phyloP scores from a whole-genome alignment of 2,329 filamentous ascomycete species.

The Fusarium sp. region DNA sequence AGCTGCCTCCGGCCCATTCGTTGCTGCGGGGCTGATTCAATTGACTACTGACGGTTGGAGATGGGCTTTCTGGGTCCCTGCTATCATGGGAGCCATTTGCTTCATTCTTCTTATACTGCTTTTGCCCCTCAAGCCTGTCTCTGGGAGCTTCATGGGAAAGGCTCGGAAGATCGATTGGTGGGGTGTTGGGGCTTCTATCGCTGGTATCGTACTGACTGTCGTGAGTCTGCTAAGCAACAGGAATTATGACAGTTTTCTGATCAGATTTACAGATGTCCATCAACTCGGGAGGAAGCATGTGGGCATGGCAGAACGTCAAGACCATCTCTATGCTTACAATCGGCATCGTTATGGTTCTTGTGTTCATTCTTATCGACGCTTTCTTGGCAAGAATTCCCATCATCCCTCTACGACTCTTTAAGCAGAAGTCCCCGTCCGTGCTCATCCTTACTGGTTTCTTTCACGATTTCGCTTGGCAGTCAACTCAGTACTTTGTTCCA shows the following conservation, averaged over 20 bases:
- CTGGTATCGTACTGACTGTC: not conserved
- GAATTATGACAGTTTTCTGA: fast-evolving
- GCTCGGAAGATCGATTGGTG: not conserved
- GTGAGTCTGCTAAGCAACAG: fast-evolving
- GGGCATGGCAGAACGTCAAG: slow-evolving; percentile 72
- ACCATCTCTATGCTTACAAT: slow-evolving; percentile 80
- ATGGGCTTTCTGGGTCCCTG: not conserved
- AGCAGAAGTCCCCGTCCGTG: not conserved
- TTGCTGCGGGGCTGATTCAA: not conserved
- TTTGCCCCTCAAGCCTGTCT: not conserved
- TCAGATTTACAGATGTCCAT: not conserved
- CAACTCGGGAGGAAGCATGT: slow-evolving; percentile 49
- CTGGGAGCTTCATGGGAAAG: not conserved
- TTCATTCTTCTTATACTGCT: not conserved
- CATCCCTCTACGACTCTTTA: slow-evolving; percentile 64
- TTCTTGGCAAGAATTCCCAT: slow-evolving; percentile 79
- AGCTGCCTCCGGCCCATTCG: not conserved
- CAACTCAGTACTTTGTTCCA: slow-evolving; percentile 2
- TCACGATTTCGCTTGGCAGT: slow-evolving; percentile 19
- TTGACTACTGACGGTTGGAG: not conserved
- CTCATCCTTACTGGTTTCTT: slow-evolving; percentile 8
- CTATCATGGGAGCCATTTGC: not conserved
- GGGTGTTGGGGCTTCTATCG: not conserved
- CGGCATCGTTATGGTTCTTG: slow-evolving; percentile 66
- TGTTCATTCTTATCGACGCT: slow-evolving; percentile 79